These are phyloP conservation scores for Voacanga thouarsii DNA, from an alignment of 257 asterid genomes.

Conservation along the genomic window DNA sequence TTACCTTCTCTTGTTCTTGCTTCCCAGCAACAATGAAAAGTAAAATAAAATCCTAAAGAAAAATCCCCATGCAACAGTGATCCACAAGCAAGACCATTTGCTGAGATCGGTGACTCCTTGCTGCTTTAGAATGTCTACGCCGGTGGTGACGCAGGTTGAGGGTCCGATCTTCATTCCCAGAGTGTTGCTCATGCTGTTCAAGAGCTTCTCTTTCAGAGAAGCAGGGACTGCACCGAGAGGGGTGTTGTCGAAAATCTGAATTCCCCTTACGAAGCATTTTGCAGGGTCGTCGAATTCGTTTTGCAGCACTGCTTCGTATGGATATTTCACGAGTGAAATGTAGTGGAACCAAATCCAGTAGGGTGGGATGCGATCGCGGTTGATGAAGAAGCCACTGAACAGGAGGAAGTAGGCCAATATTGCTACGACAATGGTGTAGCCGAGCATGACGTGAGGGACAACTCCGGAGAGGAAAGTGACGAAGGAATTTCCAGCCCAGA, in stretches of 20 bases:
- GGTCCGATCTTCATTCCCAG: slow-evolving; percentile 53
- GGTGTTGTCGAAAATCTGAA: slow-evolving; percentile 64
- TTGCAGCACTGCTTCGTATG: slow-evolving; percentile 70
- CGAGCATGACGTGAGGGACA: slow-evolving; percentile 78
- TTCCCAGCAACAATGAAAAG: slow-evolving; percentile 58
- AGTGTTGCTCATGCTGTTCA: slow-evolving; percentile 55
- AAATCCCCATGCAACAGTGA: slow-evolving; percentile 79
- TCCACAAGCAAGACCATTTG: slow-evolving; percentile 58
- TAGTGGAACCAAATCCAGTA: slow-evolving; percentile 96
- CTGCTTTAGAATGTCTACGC: slow-evolving; percentile 64
- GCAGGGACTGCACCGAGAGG: slow-evolving; percentile 54
- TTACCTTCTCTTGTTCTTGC: slow-evolving; percentile 74
- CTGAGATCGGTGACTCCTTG: slow-evolving; percentile 73
- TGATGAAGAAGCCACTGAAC: slow-evolving; percentile 82
- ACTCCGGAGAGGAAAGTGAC: slow-evolving; percentile 72
- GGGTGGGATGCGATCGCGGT: slow-evolving; percentile 60
- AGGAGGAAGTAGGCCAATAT: slow-evolving; percentile 65
- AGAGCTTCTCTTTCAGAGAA: slow-evolving; percentile 43
- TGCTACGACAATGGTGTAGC: slow-evolving; percentile 73
- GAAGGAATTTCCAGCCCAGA: slow-evolving; percentile 85
- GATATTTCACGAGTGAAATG: slow-evolving; percentile 67
- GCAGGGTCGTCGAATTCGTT: slow-evolving; percentile 61
- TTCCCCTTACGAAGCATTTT: slow-evolving; percentile 62
- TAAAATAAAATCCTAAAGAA: slow-evolving; percentile 73
- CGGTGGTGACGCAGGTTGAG: slow-evolving; percentile 68